Percentiles rank a stretch among this genome's conserved stretches.
Evolutionary conservation across 2,329 filamentous ascomycete species (phyloP).

Genomic region (Stylonectria norvegica): DNA sequence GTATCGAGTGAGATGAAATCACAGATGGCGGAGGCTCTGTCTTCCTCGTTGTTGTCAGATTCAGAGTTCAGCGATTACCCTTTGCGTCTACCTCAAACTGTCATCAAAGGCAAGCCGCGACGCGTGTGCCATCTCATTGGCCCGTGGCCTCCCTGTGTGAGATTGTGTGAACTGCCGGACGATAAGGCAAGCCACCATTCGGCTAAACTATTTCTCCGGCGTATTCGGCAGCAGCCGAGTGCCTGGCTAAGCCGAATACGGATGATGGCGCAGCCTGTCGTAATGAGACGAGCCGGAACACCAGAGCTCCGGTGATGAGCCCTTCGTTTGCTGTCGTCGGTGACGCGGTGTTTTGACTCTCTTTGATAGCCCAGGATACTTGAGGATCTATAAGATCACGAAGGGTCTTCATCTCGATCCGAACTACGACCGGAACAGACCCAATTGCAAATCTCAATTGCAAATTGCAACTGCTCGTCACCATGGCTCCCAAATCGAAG

Average conservation of each 20-base stretch:
- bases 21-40: neutral
- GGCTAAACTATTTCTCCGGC: conserved; percentile 18
- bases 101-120: conserved; percentile 11
- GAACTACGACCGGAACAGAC: too few relatives aligned
- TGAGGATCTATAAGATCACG: conserved; percentile 5
- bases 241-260: conserved; percentile 9
- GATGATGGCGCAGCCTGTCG: neutral
- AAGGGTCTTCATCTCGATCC: too few relatives aligned
- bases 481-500: conserved; percentile 34
- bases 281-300: conserved; percentile 27
- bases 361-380: conserved; percentile 2
- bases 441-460: too few relatives aligned
- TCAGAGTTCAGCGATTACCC: conserved; percentile 7
- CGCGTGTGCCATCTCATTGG: conserved; percentile 3
- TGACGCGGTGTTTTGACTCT: conserved; percentile 9
- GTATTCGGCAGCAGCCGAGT: neutral
- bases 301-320: conserved; percentile 15
- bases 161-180: too few relatives aligned
- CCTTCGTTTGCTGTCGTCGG: neutral
- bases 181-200: neutral
- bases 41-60: neutral
- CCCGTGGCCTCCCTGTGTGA: conserved; percentile 5
- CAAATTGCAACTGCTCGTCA: too few relatives aligned
- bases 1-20: conserved; percentile 6
- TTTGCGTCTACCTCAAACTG: conserved; percentile 11